These are phyloP conservation scores for Colletotrichum sp. DNA, from an alignment of 2,329 filamentous ascomycete species.

Conservation along the genomic window DNA sequence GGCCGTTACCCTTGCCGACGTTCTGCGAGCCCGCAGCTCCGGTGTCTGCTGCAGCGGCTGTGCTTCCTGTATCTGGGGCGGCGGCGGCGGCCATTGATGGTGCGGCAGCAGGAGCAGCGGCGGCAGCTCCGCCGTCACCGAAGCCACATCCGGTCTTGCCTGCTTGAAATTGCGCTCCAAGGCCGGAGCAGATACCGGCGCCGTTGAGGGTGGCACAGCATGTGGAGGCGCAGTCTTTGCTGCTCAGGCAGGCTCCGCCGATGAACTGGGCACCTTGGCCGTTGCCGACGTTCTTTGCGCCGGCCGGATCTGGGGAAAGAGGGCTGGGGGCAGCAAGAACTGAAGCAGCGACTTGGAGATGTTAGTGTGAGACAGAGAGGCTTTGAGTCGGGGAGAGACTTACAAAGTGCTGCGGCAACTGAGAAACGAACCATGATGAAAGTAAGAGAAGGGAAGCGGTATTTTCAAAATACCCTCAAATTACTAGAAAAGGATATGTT, in stretches of 20 bases:
- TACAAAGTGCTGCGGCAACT: constrained; percentile 7
- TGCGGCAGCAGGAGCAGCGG: background rate
- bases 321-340: constrained; percentile 21
- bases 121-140: constrained; percentile 3
- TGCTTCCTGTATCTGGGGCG: background rate
- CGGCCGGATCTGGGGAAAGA: constrained; percentile 29
- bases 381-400: background rate
- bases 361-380: background rate
- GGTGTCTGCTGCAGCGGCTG: background rate
- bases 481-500: background rate
- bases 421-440: constrained; percentile 19
- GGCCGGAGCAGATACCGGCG: constrained; percentile 32
- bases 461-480: background rate
- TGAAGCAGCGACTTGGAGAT: constrained; percentile 21
- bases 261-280: constrained; percentile 32
- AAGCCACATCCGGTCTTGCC: constrained; percentile 34
- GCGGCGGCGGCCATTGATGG: background rate
- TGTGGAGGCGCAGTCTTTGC: constrained; percentile 30
- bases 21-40: constrained; percentile 25
- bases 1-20: constrained; percentile 32
- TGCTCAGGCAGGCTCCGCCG: constrained; percentile 31
- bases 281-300: constrained; percentile 31
- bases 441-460: background rate
- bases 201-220: constrained; percentile 25
- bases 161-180: constrained; percentile 27